These are phyloP conservation scores for Wickerhamomyces bovis DNA, from an alignment of 805 yeast genomes.

Conservation along the genomic window DNA sequence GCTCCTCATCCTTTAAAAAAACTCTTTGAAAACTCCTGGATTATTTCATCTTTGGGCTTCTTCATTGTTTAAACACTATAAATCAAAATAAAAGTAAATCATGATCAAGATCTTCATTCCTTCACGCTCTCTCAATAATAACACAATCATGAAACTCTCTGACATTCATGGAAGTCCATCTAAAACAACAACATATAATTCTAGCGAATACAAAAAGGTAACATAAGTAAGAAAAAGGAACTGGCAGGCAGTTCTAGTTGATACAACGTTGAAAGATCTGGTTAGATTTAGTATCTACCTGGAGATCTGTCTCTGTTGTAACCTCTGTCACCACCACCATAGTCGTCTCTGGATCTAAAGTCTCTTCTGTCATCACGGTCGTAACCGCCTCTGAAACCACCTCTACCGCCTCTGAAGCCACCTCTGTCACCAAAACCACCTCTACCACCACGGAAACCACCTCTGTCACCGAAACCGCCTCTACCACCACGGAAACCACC, in stretches of 20 bases:
- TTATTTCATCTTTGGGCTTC: neutral
- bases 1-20: neutral
- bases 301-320: slow-evolving; percentile 72
- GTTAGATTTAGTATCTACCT: slow-evolving; percentile 48
- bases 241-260: neutral
- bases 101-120: neutral
- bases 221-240: neutral
- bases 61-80: neutral
- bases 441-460: slow-evolving; percentile 34
- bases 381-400: slow-evolving; percentile 38
- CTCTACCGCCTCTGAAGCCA: slow-evolving; percentile 36
- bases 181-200: neutral
- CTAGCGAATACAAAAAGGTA: neutral
- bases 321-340: slow-evolving; percentile 33
- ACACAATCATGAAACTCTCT: neutral
- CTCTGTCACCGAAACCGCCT: slow-evolving; percentile 25
- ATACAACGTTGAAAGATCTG: neutral
- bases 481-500: slow-evolving; percentile 40
- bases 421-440: slow-evolving; percentile 32
- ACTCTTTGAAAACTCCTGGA: neutral
- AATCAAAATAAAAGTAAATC: neutral
- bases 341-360: slow-evolving; percentile 33
- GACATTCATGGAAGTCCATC: neutral
- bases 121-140: neutral
- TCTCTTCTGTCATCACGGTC: slow-evolving; percentile 31